Conservation (phyloP, 169 alveolate species). For the Eimeria sp. region DNA sequence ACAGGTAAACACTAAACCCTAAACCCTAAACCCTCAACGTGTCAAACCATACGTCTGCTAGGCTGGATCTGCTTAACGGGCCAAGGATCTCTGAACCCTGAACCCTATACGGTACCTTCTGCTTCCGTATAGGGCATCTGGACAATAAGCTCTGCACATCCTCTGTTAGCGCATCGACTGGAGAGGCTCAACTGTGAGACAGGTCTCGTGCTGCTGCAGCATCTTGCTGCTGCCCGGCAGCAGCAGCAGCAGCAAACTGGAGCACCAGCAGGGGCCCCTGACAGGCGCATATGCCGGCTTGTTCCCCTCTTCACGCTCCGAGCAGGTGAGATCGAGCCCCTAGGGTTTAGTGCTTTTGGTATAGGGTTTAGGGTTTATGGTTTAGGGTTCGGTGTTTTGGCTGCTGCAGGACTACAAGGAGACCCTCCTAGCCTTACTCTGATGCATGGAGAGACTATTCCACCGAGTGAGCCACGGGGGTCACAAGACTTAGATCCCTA, state of each 20-base stretch:
- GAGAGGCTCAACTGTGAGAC: not conserved
- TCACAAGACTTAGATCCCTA: not conserved
- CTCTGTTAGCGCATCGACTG: slow-evolving; percentile 8
- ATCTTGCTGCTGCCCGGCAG: slow-evolving; percentile 1
- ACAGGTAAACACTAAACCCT: slow-evolving; percentile 36
- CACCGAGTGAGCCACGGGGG: not conserved
- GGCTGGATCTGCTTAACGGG: not conserved
- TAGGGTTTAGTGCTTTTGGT: slow-evolving; percentile 1
- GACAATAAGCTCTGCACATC: slow-evolving; percentile 34
- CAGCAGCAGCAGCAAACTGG: not conserved
- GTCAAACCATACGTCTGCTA: no score
- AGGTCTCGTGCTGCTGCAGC: slow-evolving; percentile 34
- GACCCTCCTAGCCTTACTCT: not conserved
- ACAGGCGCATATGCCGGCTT: not conserved
- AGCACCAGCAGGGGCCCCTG: no score
- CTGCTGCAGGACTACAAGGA: slow-evolving; percentile 15
- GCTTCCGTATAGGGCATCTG: slow-evolving; percentile 3
- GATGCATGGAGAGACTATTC: not conserved
- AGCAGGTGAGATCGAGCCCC: not conserved
- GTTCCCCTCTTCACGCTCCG: slow-evolving; percentile 46
- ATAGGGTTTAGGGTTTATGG: slow-evolving; percentile 38
- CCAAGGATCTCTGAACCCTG: not conserved
- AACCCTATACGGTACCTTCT: not conserved
- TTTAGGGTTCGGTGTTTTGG: not conserved
- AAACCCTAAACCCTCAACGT: slow-evolving; percentile 23